A percentile compares a stretch with the other conserved stretches of the same genome.
Evolutionary conservation across 2,329 filamentous ascomycete genomes (phyloP).

Genomic region (Pseudocercospora fuligena): DNA sequence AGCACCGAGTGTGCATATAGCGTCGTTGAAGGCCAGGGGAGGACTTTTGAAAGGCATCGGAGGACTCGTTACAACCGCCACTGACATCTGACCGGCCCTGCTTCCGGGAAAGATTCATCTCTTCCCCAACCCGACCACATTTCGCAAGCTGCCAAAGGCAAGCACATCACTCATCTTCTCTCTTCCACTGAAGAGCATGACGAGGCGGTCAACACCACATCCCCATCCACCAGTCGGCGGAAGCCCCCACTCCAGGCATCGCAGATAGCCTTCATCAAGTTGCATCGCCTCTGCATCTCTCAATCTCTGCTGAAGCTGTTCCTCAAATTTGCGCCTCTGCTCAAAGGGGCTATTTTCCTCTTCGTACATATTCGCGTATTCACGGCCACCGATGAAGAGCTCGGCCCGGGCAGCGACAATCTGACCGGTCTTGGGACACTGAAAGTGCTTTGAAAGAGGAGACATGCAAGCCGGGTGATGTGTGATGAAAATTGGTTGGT

Average conservation of each 20-base stretch:
- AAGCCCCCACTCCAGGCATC: conserved; percentile 82
- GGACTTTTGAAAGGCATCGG: background rate
- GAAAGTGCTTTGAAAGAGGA: conserved; percentile 85
- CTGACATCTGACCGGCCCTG: background rate
- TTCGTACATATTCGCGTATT: conserved; percentile 96
- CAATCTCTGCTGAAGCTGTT: conserved; percentile 52
- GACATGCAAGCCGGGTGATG: conserved; percentile 91
- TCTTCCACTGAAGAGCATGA: conserved; percentile 85
- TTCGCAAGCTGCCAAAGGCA: conserved; percentile 82
- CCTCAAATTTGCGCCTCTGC: conserved; percentile 80
- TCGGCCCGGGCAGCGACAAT: conserved; percentile 43
- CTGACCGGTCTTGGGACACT: conserved; percentile 69
- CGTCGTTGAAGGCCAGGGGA: background rate
- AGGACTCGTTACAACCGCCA: background rate
- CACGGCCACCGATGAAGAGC: conserved; percentile 62
- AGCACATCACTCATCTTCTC: conserved; percentile 84
- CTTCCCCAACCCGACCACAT: conserved; percentile 50
- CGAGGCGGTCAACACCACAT: conserved; percentile 85
- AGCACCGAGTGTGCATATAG: background rate
- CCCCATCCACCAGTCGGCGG: conserved; percentile 98
- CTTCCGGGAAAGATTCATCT: background rate
- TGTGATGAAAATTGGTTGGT: conserved; percentile 78
- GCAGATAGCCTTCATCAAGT: conserved; percentile 80
- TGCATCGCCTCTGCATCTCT: conserved; percentile 54
- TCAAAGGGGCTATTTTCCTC: conserved; percentile 93